Base-by-base conservation (phyloP, 2,329 filamentous ascomycete genomes). In the Talaromyces sp. region DNA sequence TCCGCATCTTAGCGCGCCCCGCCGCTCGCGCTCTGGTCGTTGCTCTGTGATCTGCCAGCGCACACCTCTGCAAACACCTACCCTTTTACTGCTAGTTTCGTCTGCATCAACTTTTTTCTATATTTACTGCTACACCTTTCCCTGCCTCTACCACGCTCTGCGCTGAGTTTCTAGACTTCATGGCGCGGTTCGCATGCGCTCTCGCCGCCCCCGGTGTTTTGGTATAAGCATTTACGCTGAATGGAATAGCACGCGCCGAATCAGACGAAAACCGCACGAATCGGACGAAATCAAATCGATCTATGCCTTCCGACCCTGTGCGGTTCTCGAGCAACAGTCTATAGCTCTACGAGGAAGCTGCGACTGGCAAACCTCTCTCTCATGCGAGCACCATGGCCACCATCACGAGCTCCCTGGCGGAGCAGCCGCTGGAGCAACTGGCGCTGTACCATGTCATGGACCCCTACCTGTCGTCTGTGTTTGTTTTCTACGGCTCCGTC, bases 401-500 rank as follows among this genome's bases (percentile, higher is more conserved):
- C 79, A 84, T 93, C 74, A 88, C 85, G 69, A 86, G 88, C 66
- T 88, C 91, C 76, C 84, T 92, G 80, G 86, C 83, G 59, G 79
- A 86, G 71, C 83, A 96, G 75, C 88, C 90, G 75, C 83, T 89
- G 73, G 89, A 93, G 74, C 83, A 89, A 73, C 85, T 97, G 74
- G 87, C 85, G 71, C 89, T 97, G 70, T 97, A 95, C 82, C 89
- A 95, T 78, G 87, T 91, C 68, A 88, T 87, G 73, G 94, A 99
- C 76, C 86, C 91, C 63, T 87, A 75, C 84, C 92, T 77, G 82
- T 92, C 64, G 87, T 76, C 92, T 56, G 82, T 97, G 67, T 83
- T 97, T 67, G 83, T 97, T 74, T 97, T 97, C 81, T 91, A 97
- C 75, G 93, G 93, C 14, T 86, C 92, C 17, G 93, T 93, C 53